phyloP scores from a whole-genome alignment of 2,329 filamentous ascomycete species.

The Fusarium nurragi region DNA sequence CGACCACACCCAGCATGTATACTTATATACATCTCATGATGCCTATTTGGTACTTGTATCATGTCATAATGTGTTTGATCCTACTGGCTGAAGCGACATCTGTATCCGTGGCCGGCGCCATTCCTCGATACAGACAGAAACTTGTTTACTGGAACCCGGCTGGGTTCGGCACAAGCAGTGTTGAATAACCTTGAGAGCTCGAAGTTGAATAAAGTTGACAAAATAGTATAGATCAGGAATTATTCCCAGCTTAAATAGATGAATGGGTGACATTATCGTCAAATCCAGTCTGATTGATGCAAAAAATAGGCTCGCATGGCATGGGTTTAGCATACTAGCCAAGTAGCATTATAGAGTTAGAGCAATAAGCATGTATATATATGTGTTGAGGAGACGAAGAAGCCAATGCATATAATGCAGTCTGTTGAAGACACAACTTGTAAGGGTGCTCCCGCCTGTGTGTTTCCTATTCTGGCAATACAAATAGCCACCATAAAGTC shows the following conservation, averaged over 20 bases:
- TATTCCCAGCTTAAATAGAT: too few species aligned
- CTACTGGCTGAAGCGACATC: neutral
- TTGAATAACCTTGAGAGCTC: neutral
- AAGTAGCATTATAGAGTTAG: too few species aligned
- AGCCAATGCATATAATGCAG: too few species aligned
- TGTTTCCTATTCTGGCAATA: slow-evolving; percentile 4
- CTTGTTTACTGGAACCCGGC: neutral
- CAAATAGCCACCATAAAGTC: neutral
- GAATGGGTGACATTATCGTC: too few species aligned
- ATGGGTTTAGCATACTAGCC: too few species aligned
- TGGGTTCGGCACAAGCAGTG: neutral
- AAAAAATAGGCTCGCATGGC: too few species aligned
- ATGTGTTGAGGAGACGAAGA: too few species aligned
- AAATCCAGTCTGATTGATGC: too few species aligned
- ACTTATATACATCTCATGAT: slow-evolving; percentile 7
- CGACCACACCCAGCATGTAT: neutral
- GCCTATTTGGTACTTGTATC: neutral
- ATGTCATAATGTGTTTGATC: neutral
- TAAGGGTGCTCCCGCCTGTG: neutral
- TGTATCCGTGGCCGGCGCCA: slow-evolving; percentile 4
- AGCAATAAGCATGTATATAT: neutral
- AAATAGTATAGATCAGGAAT: too few species aligned
- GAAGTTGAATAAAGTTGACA: neutral
- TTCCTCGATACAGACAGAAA: slow-evolving; percentile 3
- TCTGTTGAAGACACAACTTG: too few species aligned